Conservation (phyloP, 352 stramenopile genomes). For the Pythium sukuiense region DNA sequence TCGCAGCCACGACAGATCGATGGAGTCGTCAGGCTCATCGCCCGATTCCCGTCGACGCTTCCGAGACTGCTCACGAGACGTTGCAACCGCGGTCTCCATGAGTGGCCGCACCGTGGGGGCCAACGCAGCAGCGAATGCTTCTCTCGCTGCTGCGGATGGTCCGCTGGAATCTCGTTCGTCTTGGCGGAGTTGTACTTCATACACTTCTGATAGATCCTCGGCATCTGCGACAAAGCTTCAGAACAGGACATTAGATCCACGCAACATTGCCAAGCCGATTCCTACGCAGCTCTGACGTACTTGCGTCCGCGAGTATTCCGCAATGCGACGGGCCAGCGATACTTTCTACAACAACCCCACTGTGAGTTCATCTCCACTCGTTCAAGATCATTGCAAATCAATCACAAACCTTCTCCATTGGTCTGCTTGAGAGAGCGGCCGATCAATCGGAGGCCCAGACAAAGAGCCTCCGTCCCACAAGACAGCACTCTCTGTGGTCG, state of each 20-base stretch:
- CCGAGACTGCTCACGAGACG: conserved; percentile 15
- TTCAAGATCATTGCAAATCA: background rate
- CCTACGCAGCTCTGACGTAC: conserved; percentile 30
- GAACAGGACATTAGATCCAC: background rate
- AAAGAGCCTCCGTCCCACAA: conserved; percentile 8
- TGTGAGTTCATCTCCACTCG: background rate
- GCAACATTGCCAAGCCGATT: too few species aligned
- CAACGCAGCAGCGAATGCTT: conserved; percentile 25
- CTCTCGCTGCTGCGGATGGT: conserved; percentile 6
- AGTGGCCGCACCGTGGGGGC: conserved; percentile 24
- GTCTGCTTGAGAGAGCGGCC: conserved; percentile 18
- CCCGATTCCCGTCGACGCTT: conserved; percentile 15
- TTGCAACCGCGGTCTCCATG: conserved; percentile 13
- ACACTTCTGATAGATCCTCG: conserved; percentile 13
- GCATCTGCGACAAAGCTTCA: conserved; percentile 24
- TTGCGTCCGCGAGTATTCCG: conserved; percentile 57
- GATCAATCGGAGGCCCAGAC: conserved; percentile 25
- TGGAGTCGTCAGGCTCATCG: background rate
- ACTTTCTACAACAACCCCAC: conserved; percentile 46
- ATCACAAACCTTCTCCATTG: conserved; percentile 31
- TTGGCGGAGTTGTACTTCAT: conserved; percentile 16
- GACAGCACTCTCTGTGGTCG: conserved; percentile 8
- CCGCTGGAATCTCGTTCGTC: background rate
- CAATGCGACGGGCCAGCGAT: conserved; percentile 69
- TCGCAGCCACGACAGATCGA: conserved; percentile 16